phyloP scores from a whole-genome alignment of 2,329 filamentous ascomycete genomes.

The Microcyclospora tardicrescens region DNA sequence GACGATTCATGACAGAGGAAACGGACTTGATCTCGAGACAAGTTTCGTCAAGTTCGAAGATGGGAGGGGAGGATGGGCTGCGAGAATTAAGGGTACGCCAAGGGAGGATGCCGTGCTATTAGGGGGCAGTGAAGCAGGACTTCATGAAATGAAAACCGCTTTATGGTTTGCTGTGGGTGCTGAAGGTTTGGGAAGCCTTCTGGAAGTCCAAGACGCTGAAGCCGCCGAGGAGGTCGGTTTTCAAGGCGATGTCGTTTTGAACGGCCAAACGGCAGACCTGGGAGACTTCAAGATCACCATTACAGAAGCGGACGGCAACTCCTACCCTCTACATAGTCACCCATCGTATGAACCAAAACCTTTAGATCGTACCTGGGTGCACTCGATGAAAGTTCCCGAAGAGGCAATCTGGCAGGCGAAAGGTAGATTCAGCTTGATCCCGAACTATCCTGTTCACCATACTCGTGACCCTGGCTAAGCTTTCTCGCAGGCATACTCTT shows the following conservation, averaged over 20 bases:
- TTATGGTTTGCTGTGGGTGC: slow-evolving; percentile 72
- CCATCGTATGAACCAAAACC: slow-evolving; percentile 55
- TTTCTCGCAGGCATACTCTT: slow-evolving; percentile 45
- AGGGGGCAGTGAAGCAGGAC: slow-evolving; percentile 10
- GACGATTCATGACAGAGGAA: slow-evolving; percentile 79
- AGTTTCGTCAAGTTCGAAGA: slow-evolving; percentile 89
- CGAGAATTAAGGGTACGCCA: slow-evolving; percentile 69
- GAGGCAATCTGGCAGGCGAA: slow-evolving; percentile 77
- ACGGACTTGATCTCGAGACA: slow-evolving; percentile 80
- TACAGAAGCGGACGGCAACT: slow-evolving; percentile 55
- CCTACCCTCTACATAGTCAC: slow-evolving; percentile 45
- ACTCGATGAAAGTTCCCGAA: slow-evolving; percentile 52
- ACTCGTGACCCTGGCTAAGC: slow-evolving; percentile 26
- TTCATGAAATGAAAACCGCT: slow-evolving; percentile 53
- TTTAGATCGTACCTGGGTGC: slow-evolving; percentile 61
- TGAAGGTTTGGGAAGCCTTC: slow-evolving; percentile 54
- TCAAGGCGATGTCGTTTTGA: slow-evolving; percentile 51
- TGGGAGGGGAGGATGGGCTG: slow-evolving; percentile 67
- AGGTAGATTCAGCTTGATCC: slow-evolving; percentile 27
- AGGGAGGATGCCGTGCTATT: slow-evolving; percentile 49
- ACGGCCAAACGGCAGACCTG: slow-evolving; percentile 56
- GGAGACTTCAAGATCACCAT: slow-evolving; percentile 70
- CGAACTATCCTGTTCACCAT: slow-evolving; percentile 21
- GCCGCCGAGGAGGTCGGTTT: slow-evolving; percentile 43
- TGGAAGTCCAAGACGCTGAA: slow-evolving; percentile 47